These are phyloP conservation scores for Drechslera avenae DNA, from an alignment of 2,329 filamentous ascomycete species.

Conservation along the genomic window DNA sequence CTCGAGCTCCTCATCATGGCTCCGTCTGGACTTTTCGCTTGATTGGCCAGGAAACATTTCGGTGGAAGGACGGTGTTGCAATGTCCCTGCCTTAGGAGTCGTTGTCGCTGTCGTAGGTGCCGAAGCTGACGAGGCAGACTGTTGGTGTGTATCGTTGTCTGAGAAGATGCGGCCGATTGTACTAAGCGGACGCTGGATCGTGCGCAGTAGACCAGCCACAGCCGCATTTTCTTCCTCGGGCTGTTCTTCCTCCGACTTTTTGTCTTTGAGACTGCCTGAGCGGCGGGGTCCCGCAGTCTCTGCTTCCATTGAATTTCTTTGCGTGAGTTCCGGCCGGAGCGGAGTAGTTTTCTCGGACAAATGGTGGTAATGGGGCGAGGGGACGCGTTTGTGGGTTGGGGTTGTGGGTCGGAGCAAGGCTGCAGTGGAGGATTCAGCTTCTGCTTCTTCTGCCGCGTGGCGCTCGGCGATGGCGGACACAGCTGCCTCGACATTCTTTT, in stretches of 20 bases:
- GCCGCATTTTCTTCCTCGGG: conserved; percentile 74
- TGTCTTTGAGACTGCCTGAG: conserved; percentile 57
- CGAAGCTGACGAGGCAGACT: conserved; percentile 46
- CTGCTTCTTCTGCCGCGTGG: conserved; percentile 60
- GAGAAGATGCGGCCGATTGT: conserved; percentile 96
- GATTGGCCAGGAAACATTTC: conserved; percentile 19
- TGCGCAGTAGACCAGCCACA: conserved; percentile 82
- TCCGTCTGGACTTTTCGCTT: conserved; percentile 21
- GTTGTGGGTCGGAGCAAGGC: conserved; percentile 26
- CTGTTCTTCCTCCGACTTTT: conserved; percentile 38
- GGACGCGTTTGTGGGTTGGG: conserved; percentile 42
- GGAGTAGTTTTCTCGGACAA: conserved; percentile 57
- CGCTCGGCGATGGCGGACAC: conserved; percentile 95
- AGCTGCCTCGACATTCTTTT: conserved; percentile 92
- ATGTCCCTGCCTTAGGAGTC: conserved; percentile 57
- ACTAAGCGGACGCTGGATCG: conserved; percentile 87
- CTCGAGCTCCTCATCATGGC: conserved; percentile 34
- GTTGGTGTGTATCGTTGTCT: conserved; percentile 58
- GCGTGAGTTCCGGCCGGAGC: conserved; percentile 62
- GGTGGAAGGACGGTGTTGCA: conserved; percentile 50
- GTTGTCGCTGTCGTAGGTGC: conserved; percentile 54
- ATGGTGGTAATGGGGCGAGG: conserved; percentile 52
- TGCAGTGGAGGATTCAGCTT: conserved; percentile 20
- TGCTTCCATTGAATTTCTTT: conserved; percentile 64
- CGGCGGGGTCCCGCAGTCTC: conserved; percentile 64